Conservation (phyloP, 2,329 filamentous ascomycete genomes). For the Arachnomyces sp. region DNA sequence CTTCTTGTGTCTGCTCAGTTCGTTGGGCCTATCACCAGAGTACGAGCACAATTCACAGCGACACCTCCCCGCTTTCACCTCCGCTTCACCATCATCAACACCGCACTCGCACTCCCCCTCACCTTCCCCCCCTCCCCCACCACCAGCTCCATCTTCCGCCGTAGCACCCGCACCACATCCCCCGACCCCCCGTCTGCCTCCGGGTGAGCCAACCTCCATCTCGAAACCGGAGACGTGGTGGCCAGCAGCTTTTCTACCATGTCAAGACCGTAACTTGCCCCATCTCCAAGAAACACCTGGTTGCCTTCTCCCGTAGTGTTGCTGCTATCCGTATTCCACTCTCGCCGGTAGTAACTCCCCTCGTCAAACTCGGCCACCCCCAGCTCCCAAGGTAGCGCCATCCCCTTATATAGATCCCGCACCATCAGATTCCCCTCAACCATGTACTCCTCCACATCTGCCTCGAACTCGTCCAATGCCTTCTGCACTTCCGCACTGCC, state of each 20-base stretch:
- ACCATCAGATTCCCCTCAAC: slow-evolving; percentile 37
- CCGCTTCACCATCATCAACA: slow-evolving; percentile 15
- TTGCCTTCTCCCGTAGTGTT: slow-evolving; percentile 19
- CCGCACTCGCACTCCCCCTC: slow-evolving; percentile 12
- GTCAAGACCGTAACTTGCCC: slow-evolving; percentile 15
- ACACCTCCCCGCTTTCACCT: too few relatives aligned
- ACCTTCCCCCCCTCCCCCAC: slow-evolving; percentile 18
- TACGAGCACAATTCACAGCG: too few relatives aligned
- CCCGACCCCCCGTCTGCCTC: slow-evolving; percentile 27
- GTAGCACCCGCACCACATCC: slow-evolving; percentile 24
- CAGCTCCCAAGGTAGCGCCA: slow-evolving; percentile 45
- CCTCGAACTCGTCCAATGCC: slow-evolving; percentile 30
- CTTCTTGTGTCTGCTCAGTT: too few relatives aligned
- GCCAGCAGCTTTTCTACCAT: slow-evolving; percentile 18
- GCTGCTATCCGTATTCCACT: slow-evolving; percentile 31
- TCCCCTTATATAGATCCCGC: slow-evolving; percentile 32
- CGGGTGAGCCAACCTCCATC: slow-evolving; percentile 34
- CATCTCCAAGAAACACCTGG: slow-evolving; percentile 21
- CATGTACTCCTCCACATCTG: slow-evolving; percentile 31
- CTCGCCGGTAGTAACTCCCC: slow-evolving; percentile 31
- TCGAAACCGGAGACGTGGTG: slow-evolving; percentile 32
- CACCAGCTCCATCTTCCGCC: slow-evolving; percentile 17
- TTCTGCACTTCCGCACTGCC: slow-evolving; percentile 37
- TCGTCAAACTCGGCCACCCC: slow-evolving; percentile 33
- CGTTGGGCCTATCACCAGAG: too few relatives aligned